Evolutionary conservation across 352 stramenopile genomes (phyloP).

Genomic region (Phytophthora pinifolia): DNA sequence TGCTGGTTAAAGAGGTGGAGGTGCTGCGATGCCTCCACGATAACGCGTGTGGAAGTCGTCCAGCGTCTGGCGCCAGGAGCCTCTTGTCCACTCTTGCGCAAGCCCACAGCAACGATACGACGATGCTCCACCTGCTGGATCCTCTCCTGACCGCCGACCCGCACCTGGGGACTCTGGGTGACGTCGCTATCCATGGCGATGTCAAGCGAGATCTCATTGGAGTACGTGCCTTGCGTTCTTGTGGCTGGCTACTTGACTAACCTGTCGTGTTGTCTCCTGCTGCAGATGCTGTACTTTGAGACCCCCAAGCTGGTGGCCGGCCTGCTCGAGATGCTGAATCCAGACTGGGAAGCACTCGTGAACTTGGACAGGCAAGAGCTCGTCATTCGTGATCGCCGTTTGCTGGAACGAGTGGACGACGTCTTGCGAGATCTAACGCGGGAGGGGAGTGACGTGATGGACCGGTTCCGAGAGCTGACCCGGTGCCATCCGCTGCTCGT

Average conservation of each 20-base stretch:
- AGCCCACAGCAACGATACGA: conserved; percentile 27
- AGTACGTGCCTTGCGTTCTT: conserved; percentile 30
- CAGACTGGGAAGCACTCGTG: conserved; percentile 56
- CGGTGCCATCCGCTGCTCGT: conserved; percentile 59
- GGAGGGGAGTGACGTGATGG: conserved; percentile 50
- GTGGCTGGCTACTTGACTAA: background rate
- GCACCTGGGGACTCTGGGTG: conserved; percentile 31
- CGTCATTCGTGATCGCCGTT: conserved; percentile 17
- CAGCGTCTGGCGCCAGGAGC: background rate
- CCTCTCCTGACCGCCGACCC: conserved; percentile 42
- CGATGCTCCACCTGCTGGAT: conserved; percentile 47
- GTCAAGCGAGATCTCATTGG: conserved; percentile 49
- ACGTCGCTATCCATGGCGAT: conserved; percentile 28
- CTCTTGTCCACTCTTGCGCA: conserved; percentile 32
- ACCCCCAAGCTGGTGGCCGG: conserved; percentile 46
- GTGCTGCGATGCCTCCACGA: conserved; percentile 33
- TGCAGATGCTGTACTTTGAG: conserved; percentile 62
- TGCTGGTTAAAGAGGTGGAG: conserved; percentile 49
- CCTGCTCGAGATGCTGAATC: conserved; percentile 54
- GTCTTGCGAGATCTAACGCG: conserved; percentile 43
- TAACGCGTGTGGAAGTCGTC: background rate
- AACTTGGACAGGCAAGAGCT: conserved; percentile 28
- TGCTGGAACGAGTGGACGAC: conserved; percentile 50
- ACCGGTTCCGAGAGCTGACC: conserved; percentile 59
- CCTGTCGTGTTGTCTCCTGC: conserved; percentile 7